These are phyloP conservation scores for Arthrocladium fulminans DNA, from an alignment of 2,329 filamentous ascomycete species.

Conservation along the genomic window DNA sequence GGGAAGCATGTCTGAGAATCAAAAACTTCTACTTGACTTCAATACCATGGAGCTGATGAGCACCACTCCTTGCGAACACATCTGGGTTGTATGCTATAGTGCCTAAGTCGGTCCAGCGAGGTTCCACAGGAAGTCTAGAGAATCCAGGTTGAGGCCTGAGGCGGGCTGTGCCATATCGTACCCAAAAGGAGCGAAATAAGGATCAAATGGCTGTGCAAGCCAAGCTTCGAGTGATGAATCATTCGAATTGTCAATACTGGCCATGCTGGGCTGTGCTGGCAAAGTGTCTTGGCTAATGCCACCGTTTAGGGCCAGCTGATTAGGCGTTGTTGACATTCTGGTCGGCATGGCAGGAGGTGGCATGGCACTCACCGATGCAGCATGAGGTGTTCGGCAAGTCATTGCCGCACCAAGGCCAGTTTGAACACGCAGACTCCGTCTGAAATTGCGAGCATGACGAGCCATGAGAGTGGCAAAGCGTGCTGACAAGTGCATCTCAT, in stretches of 20 bases:
- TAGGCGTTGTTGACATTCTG: constrained; percentile 23
- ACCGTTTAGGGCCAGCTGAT: constrained; percentile 15
- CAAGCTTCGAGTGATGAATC: constrained; percentile 27
- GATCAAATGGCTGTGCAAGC: constrained; percentile 32
- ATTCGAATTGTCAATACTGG: neutral
- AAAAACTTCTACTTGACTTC: too few relatives aligned
- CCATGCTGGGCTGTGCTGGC: neutral
- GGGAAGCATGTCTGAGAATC: too few relatives aligned
- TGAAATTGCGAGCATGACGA: constrained; percentile 35
- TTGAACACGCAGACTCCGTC: constrained; percentile 29
- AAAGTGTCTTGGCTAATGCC: neutral
- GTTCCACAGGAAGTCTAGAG: constrained; percentile 38
- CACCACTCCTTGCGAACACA: too few relatives aligned
- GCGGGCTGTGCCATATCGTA: constrained; percentile 30
- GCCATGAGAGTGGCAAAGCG: constrained; percentile 44
- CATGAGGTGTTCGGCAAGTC: constrained; percentile 6
- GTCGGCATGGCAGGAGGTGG: constrained; percentile 24
- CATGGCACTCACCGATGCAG: constrained; percentile 22
- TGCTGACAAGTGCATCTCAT: constrained; percentile 45
- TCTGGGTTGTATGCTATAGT: too few relatives aligned
- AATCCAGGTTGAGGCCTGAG: constrained; percentile 33
- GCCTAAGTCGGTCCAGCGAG: too few relatives aligned
- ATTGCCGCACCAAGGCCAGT: too few relatives aligned
- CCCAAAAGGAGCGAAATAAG: constrained; percentile 34
- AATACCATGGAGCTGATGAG: too few relatives aligned